Base-by-base conservation (phyloP, 1,284 basidiomycete genomes). In the Melampsora larici-populina region DNA sequence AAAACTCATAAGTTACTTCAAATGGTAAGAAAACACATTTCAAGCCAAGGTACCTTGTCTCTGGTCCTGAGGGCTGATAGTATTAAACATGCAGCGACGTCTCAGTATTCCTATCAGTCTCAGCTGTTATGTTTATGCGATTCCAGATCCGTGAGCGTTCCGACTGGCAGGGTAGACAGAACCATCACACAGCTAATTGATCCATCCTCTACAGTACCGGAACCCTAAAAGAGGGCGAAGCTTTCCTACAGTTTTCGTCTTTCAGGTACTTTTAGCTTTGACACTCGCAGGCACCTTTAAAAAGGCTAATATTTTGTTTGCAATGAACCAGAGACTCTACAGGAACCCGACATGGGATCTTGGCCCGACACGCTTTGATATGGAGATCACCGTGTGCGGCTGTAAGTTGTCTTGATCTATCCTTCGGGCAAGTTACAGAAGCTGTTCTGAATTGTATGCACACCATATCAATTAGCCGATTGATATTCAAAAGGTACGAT, bases 111-210 rank as follows among this genome's bases (percentile, higher is more conserved):
- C 64, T 24, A 33, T 68, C 31, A 26, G 43, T n/a, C 29, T 67
- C 58, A 76, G 73, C 55, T 15, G 63, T 18, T 76, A 60, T 31
- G 29, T 76, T 31, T 76, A 76, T 68, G 73, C 43, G 11, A 55
- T 76, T 8, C 73, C 73, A 40, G 73, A 76, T 62, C 73, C 73
- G 73, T 76, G 9, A 48, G 73, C 66, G 40, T 43, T 11, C 8
- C 17, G 29, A 24, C 33, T 18, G 26, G 26, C 33, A 13, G 9
- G 18, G 9, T 46, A 8, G 26, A 64, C 24, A 40, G 5, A 21
- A 17, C 21, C 18, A 11, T 31, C 55, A 33, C 31, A 29, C 46
- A 48, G 40, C 24, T 26, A 24, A 40, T 51, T 51, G 40, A 36
- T 36, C n/a, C n/a, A 29, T 31, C 33, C 36, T 29, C 1, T 1